Evolutionary conservation across 208 protist species (phyloP).

Genomic region (Crithidia acanthocephali): DNA sequence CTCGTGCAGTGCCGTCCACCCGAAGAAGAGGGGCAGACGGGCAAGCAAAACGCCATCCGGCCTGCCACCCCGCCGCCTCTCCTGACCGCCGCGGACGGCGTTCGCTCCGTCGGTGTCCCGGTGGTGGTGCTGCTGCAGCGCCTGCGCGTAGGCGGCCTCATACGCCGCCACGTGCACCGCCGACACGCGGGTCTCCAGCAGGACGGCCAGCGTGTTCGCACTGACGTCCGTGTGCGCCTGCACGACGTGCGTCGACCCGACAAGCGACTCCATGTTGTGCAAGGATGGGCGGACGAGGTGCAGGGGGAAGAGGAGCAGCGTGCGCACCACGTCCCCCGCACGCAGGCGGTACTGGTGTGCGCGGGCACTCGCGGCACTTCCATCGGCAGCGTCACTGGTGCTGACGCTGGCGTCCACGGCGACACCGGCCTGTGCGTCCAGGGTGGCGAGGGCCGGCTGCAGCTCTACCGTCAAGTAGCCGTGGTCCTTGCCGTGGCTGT

Average conservation of each 20-base stretch:
- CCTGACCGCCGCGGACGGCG: too few relatives aligned
- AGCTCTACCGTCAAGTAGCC: conserved; percentile 44
- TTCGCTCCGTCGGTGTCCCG: not conserved
- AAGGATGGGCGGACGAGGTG: conserved; percentile 71
- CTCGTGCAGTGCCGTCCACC: conserved; percentile 64
- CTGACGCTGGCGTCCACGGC: conserved; percentile 5
- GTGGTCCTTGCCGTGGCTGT: conserved; percentile 44
- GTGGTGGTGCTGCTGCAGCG: conserved; percentile 20
- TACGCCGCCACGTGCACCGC: conserved; percentile 45
- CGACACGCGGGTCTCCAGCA: conserved; percentile 58
- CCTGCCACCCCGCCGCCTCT: not conserved
- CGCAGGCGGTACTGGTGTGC: conserved; percentile 23
- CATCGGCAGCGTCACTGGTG: too few relatives aligned
- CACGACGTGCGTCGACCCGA: conserved; percentile 45
- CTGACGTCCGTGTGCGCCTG: conserved; percentile 58
- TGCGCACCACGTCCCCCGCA: conserved; percentile 54
- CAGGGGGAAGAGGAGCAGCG: conserved; percentile 73
- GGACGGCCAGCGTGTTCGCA: conserved; percentile 68
- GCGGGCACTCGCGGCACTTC: not conserved
- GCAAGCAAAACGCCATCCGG: conserved; percentile 43
- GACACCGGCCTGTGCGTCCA: conserved; percentile 12
- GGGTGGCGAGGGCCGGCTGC: conserved; percentile 23
- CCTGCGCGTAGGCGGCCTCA: conserved; percentile 24
- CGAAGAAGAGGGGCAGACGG: conserved; percentile 60
- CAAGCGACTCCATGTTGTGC: conserved; percentile 60